Conservation (phyloP, 1,139 yeast species). For the Blastobotrys malaysiensis region DNA sequence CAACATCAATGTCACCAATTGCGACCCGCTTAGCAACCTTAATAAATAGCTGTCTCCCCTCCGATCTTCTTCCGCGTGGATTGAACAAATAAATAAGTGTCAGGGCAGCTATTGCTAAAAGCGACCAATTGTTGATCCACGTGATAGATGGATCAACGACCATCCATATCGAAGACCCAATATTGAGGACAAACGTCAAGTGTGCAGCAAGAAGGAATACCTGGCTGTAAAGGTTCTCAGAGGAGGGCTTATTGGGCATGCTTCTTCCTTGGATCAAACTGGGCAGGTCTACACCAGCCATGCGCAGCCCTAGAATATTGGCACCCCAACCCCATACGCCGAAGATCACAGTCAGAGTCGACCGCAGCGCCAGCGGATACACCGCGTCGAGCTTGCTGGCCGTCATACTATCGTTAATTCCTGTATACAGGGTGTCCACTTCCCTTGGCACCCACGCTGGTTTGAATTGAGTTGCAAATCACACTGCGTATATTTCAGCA, state of each 20-base stretch:
- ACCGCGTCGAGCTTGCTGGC: neutral
- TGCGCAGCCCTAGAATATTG: constrained; percentile 36
- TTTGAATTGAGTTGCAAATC: neutral
- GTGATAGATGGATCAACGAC: neutral
- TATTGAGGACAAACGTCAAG: constrained; percentile 20
- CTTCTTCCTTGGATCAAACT: constrained; percentile 31
- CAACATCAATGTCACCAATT: constrained; percentile 50
- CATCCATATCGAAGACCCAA: constrained; percentile 7
- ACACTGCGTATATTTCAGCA: neutral
- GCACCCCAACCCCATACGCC: constrained; percentile 50
- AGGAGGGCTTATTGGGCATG: neutral
- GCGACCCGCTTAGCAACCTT: constrained; percentile 50
- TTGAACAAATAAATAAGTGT: constrained; percentile 27
- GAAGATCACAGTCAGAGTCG: constrained; percentile 31
- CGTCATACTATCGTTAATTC: neutral
- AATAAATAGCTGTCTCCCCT: constrained; percentile 28
- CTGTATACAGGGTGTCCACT: neutral
- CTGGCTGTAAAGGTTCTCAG: constrained; percentile 21
- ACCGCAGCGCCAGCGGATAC: neutral
- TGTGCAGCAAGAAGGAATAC: constrained; percentile 16
- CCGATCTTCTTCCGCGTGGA: constrained; percentile 21
- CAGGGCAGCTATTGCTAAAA: neutral
- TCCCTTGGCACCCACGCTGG: neutral
- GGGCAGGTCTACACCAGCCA: constrained; percentile 39
- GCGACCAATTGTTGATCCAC: neutral